phyloP scores from a whole-genome alignment of 306 rosid genomes.

The Elaeagnus macrophylla region DNA sequence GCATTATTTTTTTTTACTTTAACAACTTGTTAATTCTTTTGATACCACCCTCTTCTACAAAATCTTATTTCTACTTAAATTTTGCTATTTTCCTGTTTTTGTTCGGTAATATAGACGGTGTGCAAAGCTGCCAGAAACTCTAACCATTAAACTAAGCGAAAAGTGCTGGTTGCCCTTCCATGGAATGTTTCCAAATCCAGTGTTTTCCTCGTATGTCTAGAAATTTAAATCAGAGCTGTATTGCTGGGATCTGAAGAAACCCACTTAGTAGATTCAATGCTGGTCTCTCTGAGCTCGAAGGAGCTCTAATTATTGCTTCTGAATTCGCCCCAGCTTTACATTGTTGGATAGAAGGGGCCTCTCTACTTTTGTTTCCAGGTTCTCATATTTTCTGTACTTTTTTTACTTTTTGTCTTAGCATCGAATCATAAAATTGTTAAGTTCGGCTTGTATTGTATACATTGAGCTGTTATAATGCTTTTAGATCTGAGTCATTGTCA shows the following conservation, averaged over 20 bases:
- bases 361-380: conserved; percentile 20
- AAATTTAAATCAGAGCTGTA: neutral
- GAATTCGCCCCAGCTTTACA: conserved; percentile 2
- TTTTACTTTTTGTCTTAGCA: conserved; percentile 6
- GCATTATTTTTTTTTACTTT: no score
- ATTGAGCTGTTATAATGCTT: conserved; percentile 6
- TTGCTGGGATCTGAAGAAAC: no score
- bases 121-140: no score
- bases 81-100: no score
- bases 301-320: conserved; percentile 25
- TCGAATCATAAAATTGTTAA: neutral
- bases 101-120: no score
- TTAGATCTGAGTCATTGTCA: conserved; percentile 45
- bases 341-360: neutral
- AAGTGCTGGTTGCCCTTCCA: no score
- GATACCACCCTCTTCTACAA: no score
- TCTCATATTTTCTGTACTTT: conserved; percentile 8
- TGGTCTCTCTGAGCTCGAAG: conserved; percentile 7
- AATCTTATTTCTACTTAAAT: no score
- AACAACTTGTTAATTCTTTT: no score
- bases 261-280: conserved; percentile 1
- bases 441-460: neutral
- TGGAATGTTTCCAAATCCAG: neutral
- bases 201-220: neutral
- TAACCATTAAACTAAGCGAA: no score